These are phyloP conservation scores for Plantago ovata DNA, from an alignment of 257 asterid species.

Conservation along the genomic window DNA sequence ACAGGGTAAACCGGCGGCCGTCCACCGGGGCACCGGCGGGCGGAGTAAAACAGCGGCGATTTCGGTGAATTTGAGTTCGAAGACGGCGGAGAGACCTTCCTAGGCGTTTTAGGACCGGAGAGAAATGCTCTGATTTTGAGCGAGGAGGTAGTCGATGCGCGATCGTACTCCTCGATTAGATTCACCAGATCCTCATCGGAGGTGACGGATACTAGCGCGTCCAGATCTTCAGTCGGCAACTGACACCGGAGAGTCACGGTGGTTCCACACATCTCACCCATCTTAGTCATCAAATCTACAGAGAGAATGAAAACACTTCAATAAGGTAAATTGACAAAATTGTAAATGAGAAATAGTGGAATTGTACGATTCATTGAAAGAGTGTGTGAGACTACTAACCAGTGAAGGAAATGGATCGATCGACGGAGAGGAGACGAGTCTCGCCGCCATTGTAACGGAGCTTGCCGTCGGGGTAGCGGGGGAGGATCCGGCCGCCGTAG, in stretches of 20 bases:
- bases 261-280: conserved; percentile 63
- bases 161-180: conserved; percentile 78
- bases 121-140: conserved; percentile 69
- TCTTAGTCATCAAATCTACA: conserved; percentile 63
- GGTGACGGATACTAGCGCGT: conserved; percentile 70
- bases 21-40: conserved; percentile 13
- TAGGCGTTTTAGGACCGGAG: conserved; percentile 40
- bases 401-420: conserved; percentile 54
- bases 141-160: conserved; percentile 25
- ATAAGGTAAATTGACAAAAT: neutral
- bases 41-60: conserved; percentile 17
- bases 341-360: neutral
- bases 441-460: conserved; percentile 67
- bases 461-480: conserved; percentile 64
- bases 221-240: conserved; percentile 72
- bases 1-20: conserved; percentile 40
- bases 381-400: conserved; percentile 43
- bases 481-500: conserved; percentile 64
- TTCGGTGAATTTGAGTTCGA: conserved; percentile 42
- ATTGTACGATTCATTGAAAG: too few species aligned
- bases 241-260: conserved; percentile 62
- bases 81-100: conserved; percentile 43
- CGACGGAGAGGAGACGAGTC: conserved; percentile 75
- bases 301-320: neutral
- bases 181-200: conserved; percentile 72